These are phyloP conservation scores for Annona squamosa DNA, from an alignment of 164 flowering plant genomes.

Conservation along the genomic window DNA sequence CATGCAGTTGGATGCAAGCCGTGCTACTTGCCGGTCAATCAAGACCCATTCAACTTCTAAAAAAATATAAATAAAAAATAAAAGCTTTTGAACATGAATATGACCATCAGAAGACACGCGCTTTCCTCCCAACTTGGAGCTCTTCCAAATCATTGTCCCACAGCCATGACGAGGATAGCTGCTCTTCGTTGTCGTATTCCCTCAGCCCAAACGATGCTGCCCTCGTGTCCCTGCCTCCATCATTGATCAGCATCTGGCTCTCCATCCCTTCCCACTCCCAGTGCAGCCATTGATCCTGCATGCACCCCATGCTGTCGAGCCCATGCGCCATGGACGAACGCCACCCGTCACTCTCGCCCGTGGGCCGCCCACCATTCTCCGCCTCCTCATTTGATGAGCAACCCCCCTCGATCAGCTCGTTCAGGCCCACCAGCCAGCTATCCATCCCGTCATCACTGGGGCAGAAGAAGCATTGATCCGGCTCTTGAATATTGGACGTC, in stretches of 20 bases:
- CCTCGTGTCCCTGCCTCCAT: conserved; percentile 21
- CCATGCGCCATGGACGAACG: conserved; percentile 6
- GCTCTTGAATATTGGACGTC: background rate
- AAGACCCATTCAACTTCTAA: no score
- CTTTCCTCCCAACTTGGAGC: no score
- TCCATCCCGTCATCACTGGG: background rate
- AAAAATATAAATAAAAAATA: no score
- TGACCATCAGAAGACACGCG: no score
- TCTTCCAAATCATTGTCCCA: no score
- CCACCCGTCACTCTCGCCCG: conserved; percentile 11
- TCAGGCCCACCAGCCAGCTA: background rate
- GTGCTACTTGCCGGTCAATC: no score
- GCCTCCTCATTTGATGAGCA: conserved; percentile 13
- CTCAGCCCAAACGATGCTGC: conserved; percentile 25
- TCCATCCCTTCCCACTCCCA: conserved; percentile 25
- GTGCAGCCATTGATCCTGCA: conserved; percentile 18
- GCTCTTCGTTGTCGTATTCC: conserved; percentile 20
- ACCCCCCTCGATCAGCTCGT: conserved; percentile 11
- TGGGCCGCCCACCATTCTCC: conserved; percentile 9
- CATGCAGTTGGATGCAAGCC: no score
- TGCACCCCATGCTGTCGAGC: conserved; percentile 3
- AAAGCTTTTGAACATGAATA: no score
- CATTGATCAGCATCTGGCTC: conserved; percentile 10
- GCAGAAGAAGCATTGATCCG: background rate
- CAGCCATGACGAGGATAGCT: no score